Evolutionary conservation across 108 stramenopile species (phyloP).

Genomic region (Discostella pseudostelligera): DNA sequence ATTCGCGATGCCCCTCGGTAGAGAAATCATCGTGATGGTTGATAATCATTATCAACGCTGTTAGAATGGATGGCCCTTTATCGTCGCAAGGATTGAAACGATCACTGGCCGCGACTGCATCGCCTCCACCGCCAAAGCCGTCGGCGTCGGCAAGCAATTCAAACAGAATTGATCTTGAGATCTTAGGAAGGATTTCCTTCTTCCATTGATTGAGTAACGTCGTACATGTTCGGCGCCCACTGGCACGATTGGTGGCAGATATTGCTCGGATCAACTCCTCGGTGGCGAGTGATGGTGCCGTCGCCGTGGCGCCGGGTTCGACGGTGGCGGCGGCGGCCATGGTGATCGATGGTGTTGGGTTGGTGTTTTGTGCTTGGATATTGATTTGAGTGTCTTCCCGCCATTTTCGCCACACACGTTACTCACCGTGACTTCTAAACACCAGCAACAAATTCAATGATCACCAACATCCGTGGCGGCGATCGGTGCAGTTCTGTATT

Average conservation of each 20-base stretch:
- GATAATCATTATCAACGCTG: conserved; percentile 6
- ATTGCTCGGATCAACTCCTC: conserved; percentile 2
- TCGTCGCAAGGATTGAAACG: neutral
- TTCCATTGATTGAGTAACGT: conserved; percentile 25
- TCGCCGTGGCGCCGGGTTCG: no score
- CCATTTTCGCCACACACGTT: no score
- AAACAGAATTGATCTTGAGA: conserved; percentile 14
- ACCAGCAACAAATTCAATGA: no score
- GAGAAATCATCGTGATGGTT: conserved; percentile 11
- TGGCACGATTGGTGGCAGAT: conserved; percentile 2
- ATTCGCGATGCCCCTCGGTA: conserved; percentile 45
- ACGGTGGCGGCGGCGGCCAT: no score
- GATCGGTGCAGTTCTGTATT: no score
- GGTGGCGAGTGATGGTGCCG: neutral
- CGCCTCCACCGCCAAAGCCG: neutral
- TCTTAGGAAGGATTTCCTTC: conserved; percentile 11
- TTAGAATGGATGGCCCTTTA: neutral
- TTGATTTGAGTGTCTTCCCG: no score
- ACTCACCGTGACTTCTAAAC: no score
- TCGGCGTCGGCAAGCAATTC: conserved; percentile 2
- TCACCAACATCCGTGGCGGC: no score
- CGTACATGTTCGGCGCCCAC: conserved; percentile 26
- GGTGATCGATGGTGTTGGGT: no score
- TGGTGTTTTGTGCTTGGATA: no score
- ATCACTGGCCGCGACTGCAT: neutral